Base-by-base conservation (phyloP, 371 early-diverging fungal species). In the Mucor sp. region DNA sequence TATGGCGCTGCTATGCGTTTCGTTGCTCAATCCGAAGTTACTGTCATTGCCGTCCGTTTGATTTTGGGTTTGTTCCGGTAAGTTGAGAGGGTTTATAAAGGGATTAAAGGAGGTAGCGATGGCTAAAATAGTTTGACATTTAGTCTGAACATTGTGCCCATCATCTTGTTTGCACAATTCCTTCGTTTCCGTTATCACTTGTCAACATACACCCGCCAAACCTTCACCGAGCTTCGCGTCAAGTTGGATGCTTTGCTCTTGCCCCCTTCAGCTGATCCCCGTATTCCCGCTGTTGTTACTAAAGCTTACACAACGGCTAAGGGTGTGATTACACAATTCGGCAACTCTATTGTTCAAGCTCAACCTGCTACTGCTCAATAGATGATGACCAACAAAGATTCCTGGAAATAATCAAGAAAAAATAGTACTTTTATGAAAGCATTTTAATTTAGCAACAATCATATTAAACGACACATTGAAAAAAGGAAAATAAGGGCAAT, bases 121-220 rank as follows among this genome's bases (percentile, higher is more conserved):
- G 44, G 60, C n/a, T 25, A 44, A 59, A 23, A 37, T 0, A 11
- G 19, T 39, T 59, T n/a, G 37, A 12, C 8, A 7, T 30, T 62
- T 83, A 82, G 84, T 30, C 74, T 93, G 82, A 84, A 85, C 59
- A 80, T 91, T 19, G 86, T 93, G 62, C 87, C 92, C 23, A 91
- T 94, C 41, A 71, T 95, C 53, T 72, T 94, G 35, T 96, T 89
- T 72, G 85, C 85, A 65, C 93, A 94, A 75, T 96, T 96, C 81
- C 78, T 96, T 76, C 87, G 92, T 35, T 89, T 95, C 88, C 89
- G 96, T 58, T 94, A 90, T 72, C 84, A 90, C 78, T 83, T 93
- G 35, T 90, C 89, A 44, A 75, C 91, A 39, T 84, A 90, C 61
- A 89, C 89, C 17, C 83, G 89, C 32, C 81, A 83, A 64, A 89